phyloP scores from a whole-genome alignment of 176 grass and related monocot species.

The Paspalum notatum region DNA sequence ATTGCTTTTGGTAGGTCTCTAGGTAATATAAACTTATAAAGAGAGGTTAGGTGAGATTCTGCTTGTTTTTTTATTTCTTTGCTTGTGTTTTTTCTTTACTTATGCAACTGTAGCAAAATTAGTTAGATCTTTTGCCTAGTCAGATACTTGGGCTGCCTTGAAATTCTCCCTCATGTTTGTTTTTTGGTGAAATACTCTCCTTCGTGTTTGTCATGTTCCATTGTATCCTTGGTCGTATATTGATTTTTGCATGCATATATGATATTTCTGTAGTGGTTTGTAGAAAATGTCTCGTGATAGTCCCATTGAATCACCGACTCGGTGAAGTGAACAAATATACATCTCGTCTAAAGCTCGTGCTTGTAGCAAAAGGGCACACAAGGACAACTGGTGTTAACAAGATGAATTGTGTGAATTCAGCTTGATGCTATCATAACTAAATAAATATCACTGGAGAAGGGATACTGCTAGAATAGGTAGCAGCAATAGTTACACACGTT shows the following conservation, averaged over 20 bases:
- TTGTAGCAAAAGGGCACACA: neutral
- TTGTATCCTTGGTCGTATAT: too few relatives aligned
- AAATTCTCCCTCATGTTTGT: neutral
- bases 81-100: too few relatives aligned
- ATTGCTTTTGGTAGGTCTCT: conserved; percentile 14
- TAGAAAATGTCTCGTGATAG: too few relatives aligned
- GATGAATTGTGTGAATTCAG: neutral
- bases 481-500: neutral
- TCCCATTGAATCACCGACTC: too few relatives aligned
- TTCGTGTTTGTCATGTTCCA: too few relatives aligned
- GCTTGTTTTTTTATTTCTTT: neutral
- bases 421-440: neutral
- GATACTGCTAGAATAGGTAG: neutral
- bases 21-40: conserved; percentile 10
- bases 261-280: too few relatives aligned
- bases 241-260: too few relatives aligned
- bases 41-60: conserved; percentile 14
- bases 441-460: neutral
- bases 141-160: neutral
- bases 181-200: too few relatives aligned
- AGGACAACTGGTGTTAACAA: neutral
- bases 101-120: neutral
- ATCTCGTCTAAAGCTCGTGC: too few relatives aligned
- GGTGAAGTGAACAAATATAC: too few relatives aligned
- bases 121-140: neutral